Base-by-base conservation (phyloP, 768 basidiomycete genomes). In the Mycena latifolia region DNA sequence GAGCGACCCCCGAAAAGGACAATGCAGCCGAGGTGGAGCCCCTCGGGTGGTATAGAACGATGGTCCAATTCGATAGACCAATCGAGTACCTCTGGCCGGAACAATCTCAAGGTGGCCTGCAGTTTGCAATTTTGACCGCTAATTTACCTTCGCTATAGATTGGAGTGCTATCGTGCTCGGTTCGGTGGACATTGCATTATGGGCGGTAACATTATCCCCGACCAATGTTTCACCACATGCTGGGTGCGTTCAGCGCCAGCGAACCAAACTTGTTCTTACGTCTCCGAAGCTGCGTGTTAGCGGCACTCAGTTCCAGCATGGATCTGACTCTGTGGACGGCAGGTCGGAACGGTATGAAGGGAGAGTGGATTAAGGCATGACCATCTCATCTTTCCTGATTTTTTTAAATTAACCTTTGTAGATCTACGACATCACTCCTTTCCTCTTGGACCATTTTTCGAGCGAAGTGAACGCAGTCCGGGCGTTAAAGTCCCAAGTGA, bases 91-190 rank as follows among this genome's bases (percentile, higher is more conserved):
- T 76, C 63, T 87, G 86, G 86, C 80, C 84, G 3, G 83, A 86
- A 45, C 77, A 80, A 37, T 85, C 82, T 27, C 85, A 85, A 81
- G 80, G 86, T 85, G 46, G 52, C 25, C 52, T 53, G 2, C 20
- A 22, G 5, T 37, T 33, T 14, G 17, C 14, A 9, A 25, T 1
- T 29, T n/a, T 20, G 31, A 14, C 8, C 20, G 10, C 20, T 9
- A n/a, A 24, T 17, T 53, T 5, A 53, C 11, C 31, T 54, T 61
- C 33, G 55, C 20, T 25, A 39, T 18, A 93, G 92, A 86, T 52
- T 93, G 91, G 92, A 87, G 84, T 33, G 84, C 88, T 20, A 79
- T 87, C 5, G 86, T 87, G 7, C 81, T 93, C 41, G 93, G 93
- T 6, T 92, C 91, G 12, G 82, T 94, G n/a, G 92, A 93, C 68